Evolutionary conservation across 2,329 filamentous ascomycete species (phyloP).

Genomic region (Apiospora sp.): DNA sequence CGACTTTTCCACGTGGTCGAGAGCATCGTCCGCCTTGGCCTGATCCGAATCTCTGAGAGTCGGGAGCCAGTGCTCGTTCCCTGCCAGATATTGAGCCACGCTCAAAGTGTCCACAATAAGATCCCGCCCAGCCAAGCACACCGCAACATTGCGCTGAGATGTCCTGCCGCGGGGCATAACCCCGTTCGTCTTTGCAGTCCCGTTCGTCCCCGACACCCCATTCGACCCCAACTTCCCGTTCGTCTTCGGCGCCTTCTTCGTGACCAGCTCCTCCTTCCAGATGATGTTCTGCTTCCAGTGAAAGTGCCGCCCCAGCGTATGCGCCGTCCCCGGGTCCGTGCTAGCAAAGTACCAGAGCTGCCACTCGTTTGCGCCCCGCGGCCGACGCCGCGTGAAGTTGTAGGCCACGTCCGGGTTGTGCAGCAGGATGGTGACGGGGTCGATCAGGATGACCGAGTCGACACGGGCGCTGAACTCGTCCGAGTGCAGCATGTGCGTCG

Average conservation of each 20-base stretch:
- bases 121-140: constrained; percentile 66
- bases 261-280: constrained; percentile 71
- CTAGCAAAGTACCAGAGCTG: constrained; percentile 76
- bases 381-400: constrained; percentile 69
- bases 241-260: constrained; percentile 10
- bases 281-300: constrained; percentile 77
- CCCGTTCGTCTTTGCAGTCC: not conserved
- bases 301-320: constrained; percentile 71
- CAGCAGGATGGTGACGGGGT: constrained; percentile 72
- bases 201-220: not conserved
- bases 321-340: constrained; percentile 71
- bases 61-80: constrained; percentile 42
- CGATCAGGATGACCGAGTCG: constrained; percentile 55
- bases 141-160: constrained; percentile 52
- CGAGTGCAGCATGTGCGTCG: constrained; percentile 66
- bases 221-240: constrained; percentile 24
- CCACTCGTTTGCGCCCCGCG: constrained; percentile 70
- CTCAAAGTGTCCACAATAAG: constrained; percentile 69
- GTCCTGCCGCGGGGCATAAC: not conserved
- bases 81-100: constrained; percentile 64
- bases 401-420: constrained; percentile 75
- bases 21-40: constrained; percentile 27
- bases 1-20: constrained; percentile 38
- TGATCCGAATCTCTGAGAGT: constrained; percentile 23
- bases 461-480: constrained; percentile 58